Conservation (phyloP, 2,329 filamentous ascomycete species). For the Dothidotthia symphoricarpi region DNA sequence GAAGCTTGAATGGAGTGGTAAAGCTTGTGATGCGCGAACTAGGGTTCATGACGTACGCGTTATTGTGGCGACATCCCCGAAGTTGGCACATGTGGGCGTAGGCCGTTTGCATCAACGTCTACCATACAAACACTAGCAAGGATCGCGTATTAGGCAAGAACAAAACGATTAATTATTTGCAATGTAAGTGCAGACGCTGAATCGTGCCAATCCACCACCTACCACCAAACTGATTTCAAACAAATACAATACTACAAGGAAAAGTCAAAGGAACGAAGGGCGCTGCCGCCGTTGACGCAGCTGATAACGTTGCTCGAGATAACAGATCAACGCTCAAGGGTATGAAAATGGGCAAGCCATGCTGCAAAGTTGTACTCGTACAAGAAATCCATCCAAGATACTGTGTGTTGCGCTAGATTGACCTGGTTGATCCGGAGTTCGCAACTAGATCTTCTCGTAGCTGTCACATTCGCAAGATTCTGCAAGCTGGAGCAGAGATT, state of each 20-base stretch:
- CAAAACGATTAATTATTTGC: too few relatives aligned
- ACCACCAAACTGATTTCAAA: background rate
- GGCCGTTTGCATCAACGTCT: too few relatives aligned
- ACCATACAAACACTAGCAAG: too few relatives aligned
- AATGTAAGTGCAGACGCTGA: too few relatives aligned
- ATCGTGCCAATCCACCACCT: background rate
- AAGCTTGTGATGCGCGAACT: constrained; percentile 4
- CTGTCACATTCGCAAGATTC: too few relatives aligned
- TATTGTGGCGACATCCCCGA: constrained; percentile 22
- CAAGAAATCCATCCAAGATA: constrained; percentile 21
- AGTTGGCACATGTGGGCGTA: too few relatives aligned
- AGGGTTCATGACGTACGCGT: constrained; percentile 14
- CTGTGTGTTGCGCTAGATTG: constrained; percentile 9
- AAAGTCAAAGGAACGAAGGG: constrained; percentile 4
- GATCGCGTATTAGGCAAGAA: too few relatives aligned
- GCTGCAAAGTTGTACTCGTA: constrained; percentile 34
- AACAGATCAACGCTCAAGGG: constrained; percentile 23
- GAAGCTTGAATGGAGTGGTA: constrained; percentile 5
- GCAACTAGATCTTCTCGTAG: background rate
- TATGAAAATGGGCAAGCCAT: constrained; percentile 25
- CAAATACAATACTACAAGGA: constrained; percentile 6
- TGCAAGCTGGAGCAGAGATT: too few relatives aligned
- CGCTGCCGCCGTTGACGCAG: constrained; percentile 7
- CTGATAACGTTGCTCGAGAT: background rate
- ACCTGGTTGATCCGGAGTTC: too few relatives aligned